Percentiles rank a stretch among this genome's conserved stretches.
These are phyloP conservation scores for Eucalyptus dawsonii DNA, from an alignment of 345 rosid genomes.

Conservation along the genomic window DNA sequence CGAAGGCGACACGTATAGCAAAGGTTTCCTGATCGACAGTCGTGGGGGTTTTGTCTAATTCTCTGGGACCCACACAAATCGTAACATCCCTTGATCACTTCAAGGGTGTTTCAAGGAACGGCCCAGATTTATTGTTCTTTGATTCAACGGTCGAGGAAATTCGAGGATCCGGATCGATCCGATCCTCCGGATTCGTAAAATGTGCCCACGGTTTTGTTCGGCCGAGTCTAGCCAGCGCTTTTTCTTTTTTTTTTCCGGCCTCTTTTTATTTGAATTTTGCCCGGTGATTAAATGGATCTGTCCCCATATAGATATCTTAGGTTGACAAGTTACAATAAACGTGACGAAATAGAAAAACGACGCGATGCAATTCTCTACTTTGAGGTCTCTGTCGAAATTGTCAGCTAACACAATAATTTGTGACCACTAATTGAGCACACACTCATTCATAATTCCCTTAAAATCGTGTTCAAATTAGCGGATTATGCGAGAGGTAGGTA, in stretches of 20 bases:
- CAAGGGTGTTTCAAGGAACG: neutral
- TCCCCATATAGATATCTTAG: neutral
- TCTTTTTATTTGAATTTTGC: neutral
- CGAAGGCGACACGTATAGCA: neutral
- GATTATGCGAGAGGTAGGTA: neutral
- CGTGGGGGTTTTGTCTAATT: neutral
- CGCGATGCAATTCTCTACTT: neutral
- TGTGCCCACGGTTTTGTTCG: neutral
- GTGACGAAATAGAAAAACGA: neutral
- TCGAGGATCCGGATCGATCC: neutral
- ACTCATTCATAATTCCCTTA: neutral
- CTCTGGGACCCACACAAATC: neutral
- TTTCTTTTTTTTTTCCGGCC: neutral
- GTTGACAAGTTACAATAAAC: neutral
- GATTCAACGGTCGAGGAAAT: neutral
- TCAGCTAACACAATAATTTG: neutral
- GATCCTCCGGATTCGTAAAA: neutral
- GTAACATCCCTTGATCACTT: neutral
- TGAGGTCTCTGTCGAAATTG: neutral
- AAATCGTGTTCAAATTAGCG: neutral
- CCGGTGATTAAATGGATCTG: neutral
- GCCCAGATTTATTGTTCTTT: neutral
- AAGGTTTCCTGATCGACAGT: too few species aligned
- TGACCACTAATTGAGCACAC: neutral
- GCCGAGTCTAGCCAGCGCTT: neutral